Base-by-base conservation (phyloP, 2,329 filamentous ascomycete species). In the Tolypocladium inflatum region DNA sequence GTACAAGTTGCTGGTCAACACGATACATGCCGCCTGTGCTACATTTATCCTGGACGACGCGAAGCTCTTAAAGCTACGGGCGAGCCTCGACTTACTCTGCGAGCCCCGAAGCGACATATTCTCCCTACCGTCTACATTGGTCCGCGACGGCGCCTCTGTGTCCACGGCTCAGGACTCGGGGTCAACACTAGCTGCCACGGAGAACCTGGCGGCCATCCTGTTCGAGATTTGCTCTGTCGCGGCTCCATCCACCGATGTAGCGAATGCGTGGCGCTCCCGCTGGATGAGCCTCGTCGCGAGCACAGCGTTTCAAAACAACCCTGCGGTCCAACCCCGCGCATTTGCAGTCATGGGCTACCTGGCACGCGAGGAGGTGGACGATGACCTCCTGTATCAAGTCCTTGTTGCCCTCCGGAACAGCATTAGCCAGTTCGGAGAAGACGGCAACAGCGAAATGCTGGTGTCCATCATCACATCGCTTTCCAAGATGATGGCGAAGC, bases 231-330 rank as follows among this genome's bases (percentile, higher is more conserved):
- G 83, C 61, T 76, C 79, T 2, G 74, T 86, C 19, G 85, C 85
- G 3, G 85, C 86, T 15, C 82, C 85, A 13, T 84, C 84, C 0
- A 72, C 83, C 10, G 84, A 88, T 63, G 76, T 86, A 65, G 81
- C 84, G 26, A 89, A 89, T 64, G 80, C 82, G 19, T 89, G 86
- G 86, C 80, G 86, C 33, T 85, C 86, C 23, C 80, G 86, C 23
- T 89, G 86, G 86, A 88, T 89, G 86, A 87, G 85, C 64, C 74
- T 89, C 26, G 85, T 89, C 43, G 85, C 86, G 19, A 89, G 86
- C 66, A 89, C 85, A 11, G 86, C 86, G 0, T 89, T 89, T 67
- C 86, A 89, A 66, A 88, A 85, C 66, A 89, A 89, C 65, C 86
- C 85, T 10, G 85, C 86, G 2, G 86, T 89, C 58, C 86, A 89